phyloP scores from a whole-genome alignment of 495 filamentous ascomycete species.

The Podospora fimiseda region DNA sequence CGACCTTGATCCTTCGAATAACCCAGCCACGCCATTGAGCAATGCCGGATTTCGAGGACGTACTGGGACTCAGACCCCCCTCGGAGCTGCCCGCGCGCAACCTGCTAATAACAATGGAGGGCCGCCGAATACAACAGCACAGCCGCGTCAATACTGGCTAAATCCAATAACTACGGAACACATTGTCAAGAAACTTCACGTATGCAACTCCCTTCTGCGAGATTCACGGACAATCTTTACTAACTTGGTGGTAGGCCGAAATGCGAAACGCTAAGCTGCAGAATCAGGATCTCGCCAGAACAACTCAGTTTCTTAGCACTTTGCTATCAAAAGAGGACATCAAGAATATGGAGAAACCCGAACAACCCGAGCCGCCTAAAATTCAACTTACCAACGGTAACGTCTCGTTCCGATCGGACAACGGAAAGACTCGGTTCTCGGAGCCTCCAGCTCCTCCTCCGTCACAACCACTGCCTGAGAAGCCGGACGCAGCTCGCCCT shows the following conservation, averaged over 20 bases:
- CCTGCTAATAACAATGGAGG: constrained; percentile 52
- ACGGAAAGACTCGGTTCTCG: constrained; percentile 64
- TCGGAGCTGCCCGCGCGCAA: constrained; percentile 51
- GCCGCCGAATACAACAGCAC: constrained; percentile 43
- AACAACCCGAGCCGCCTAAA: constrained; percentile 39
- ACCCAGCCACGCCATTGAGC: constrained; percentile 56
- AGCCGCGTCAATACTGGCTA: constrained; percentile 60
- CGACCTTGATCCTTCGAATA: constrained; percentile 71
- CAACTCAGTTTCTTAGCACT: constrained; percentile 69
- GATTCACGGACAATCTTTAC: background rate
- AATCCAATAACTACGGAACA: constrained; percentile 88
- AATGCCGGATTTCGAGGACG: constrained; percentile 55
- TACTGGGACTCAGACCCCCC: constrained; percentile 63
- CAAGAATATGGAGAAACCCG: constrained; percentile 52
- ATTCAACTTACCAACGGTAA: constrained; percentile 35
- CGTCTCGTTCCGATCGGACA: constrained; percentile 46
- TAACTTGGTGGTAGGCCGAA: constrained; percentile 56
- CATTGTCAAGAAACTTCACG: constrained; percentile 86
- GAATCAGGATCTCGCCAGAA: constrained; percentile 72
- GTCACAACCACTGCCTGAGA: constrained; percentile 83
- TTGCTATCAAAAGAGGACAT: constrained; percentile 67
- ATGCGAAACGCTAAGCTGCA: constrained; percentile 84
- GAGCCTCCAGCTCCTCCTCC: constrained; percentile 89
- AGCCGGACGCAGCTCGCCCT: constrained; percentile 61
- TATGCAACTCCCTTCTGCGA: constrained; percentile 42